These are phyloP conservation scores for Coniochaeta hoffmannii DNA, from an alignment of 2,329 filamentous ascomycete genomes.

Conservation along the genomic window DNA sequence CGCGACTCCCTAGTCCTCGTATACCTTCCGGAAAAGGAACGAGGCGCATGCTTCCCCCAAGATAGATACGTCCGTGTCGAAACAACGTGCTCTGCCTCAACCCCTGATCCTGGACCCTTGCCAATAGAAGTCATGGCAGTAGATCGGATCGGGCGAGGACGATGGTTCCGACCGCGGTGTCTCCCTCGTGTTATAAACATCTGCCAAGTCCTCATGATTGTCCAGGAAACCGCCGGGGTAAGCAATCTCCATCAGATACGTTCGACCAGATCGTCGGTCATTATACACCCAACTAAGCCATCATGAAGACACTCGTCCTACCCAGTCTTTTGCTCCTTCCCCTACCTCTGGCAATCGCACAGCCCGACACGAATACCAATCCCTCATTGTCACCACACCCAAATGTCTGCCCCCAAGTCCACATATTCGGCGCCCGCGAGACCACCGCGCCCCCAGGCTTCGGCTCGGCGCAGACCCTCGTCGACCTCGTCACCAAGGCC, in stretches of 20 bases:
- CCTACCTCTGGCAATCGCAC: neutral
- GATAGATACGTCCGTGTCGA: neutral
- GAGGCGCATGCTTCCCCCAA: neutral
- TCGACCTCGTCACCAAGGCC: conserved; percentile 31
- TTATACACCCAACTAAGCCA: neutral
- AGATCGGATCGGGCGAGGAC: neutral
- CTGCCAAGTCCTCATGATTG: neutral
- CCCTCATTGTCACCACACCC: neutral
- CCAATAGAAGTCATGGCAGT: neutral
- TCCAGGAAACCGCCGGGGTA: neutral
- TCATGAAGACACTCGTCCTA: neutral
- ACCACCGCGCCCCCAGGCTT: conserved; percentile 38
- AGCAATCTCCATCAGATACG: neutral
- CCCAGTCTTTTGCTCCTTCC: neutral
- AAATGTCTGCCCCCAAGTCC: conserved; percentile 31
- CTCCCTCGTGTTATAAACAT: neutral
- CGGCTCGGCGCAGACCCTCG: conserved; percentile 33
- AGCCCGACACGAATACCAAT: neutral
- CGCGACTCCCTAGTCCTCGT: neutral
- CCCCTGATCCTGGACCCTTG: neutral
- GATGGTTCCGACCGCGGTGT: neutral
- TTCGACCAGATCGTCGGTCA: neutral
- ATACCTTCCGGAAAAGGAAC: neutral
- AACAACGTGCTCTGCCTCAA: neutral
- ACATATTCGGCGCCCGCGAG: conserved; percentile 42